Evolutionary conservation across 2,329 filamentous ascomycete genomes (phyloP).

Genomic region (Hypomyces perniciosus): DNA sequence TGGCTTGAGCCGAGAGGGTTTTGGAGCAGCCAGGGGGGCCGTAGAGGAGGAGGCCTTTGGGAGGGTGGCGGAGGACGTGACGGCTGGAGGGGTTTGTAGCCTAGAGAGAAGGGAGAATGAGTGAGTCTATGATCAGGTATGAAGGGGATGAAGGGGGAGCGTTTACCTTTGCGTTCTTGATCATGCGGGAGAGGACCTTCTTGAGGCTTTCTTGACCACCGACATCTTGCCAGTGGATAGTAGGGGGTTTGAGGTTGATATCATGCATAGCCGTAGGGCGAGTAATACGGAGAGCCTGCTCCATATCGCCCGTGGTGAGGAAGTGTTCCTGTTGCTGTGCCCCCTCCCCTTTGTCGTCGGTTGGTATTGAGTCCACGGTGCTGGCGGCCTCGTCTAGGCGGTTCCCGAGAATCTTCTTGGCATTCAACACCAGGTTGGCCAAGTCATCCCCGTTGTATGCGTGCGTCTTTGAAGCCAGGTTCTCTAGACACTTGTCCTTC

Average conservation of each 20-base stretch:
- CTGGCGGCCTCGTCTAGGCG: constrained; percentile 19
- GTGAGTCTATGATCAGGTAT: background rate
- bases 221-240: constrained; percentile 80
- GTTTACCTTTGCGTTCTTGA: constrained; percentile 34
- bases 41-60: constrained; percentile 82
- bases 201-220: constrained; percentile 79
- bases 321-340: constrained; percentile 21
- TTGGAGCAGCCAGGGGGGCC: constrained; percentile 94
- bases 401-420: constrained; percentile 22
- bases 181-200: constrained; percentile 46
- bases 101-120: constrained; percentile 5
- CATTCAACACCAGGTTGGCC: constrained; percentile 48
- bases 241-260: constrained; percentile 81
- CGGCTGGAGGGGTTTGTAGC: constrained; percentile 27
- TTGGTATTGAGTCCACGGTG: background rate
- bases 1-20: constrained; percentile 83
- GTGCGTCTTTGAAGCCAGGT: constrained; percentile 70
- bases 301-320: constrained; percentile 47
- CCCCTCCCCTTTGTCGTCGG: background rate
- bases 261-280: constrained; percentile 82
- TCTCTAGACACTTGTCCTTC: constrained; percentile 47
- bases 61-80: constrained; percentile 46
- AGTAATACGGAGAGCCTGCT: constrained; percentile 60
- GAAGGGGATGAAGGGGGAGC: background rate
- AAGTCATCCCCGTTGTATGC: constrained; percentile 82